A percentile compares a stretch with the other conserved stretches of the same genome.
Conservation (phyloP, 1,284 basidiomycete species). For the Sanghuangporus sanghuang region DNA sequence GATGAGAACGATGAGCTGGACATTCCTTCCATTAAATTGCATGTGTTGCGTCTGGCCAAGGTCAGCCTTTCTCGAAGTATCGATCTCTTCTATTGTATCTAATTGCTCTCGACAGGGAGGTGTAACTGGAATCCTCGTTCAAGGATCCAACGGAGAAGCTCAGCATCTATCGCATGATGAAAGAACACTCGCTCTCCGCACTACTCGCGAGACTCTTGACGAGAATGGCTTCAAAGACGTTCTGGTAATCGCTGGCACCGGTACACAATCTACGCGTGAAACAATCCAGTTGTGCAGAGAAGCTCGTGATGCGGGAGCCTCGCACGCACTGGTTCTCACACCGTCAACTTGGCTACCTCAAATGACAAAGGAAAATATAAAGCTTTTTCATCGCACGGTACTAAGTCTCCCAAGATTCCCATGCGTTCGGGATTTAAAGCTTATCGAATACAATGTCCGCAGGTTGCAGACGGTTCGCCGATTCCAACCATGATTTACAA, state of each 20-base stretch:
- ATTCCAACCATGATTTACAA: conserved; percentile 91
- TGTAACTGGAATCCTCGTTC: conserved; percentile 69
- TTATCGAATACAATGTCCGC: background rate
- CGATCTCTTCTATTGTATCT: background rate
- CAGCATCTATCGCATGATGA: conserved; percentile 72
- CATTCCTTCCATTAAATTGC: conserved; percentile 49
- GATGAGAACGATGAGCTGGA: conserved; percentile 63
- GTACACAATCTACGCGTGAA: conserved; percentile 76
- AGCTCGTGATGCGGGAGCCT: conserved; percentile 77
- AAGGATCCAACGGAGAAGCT: conserved; percentile 76
- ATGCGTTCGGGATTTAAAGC: background rate
- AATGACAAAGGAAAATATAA: conserved; percentile 57
- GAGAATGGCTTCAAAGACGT: conserved; percentile 63
- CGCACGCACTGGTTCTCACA: conserved; percentile 70
- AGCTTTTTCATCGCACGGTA: conserved; percentile 61
- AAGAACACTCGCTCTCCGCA: conserved; percentile 56
- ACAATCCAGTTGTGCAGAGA: conserved; percentile 77
- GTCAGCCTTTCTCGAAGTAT: conserved; percentile 28
- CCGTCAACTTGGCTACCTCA: conserved; percentile 62
- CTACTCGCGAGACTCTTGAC: conserved; percentile 73
- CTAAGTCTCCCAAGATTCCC: conserved; percentile 9
- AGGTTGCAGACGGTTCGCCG: conserved; percentile 80
- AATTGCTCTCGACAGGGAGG: conserved; percentile 41
- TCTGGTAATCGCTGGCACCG: conserved; percentile 82
- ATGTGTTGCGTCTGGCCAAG: conserved; percentile 63